Conservation (phyloP, 352 stramenopile genomes). For the Phytophthora rubi region DNA sequence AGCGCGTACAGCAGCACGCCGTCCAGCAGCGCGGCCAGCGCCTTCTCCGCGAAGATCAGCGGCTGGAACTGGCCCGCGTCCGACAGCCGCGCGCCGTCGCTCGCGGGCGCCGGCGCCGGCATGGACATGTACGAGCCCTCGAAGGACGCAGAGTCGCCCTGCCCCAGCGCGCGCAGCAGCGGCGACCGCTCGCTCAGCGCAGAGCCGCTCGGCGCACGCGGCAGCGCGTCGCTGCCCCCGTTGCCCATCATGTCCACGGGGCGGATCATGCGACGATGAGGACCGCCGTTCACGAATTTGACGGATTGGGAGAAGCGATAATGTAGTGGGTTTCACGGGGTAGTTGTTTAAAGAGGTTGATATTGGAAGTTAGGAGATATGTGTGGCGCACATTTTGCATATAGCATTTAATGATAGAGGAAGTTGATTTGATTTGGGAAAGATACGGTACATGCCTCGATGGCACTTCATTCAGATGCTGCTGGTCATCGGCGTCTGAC, state of each 20-base stretch:
- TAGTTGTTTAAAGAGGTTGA: not conserved
- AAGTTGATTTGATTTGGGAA: too few species aligned
- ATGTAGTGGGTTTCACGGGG: not conserved
- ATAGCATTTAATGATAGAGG: too few species aligned
- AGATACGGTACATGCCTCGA: too few species aligned
- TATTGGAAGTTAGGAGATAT: too few species aligned
- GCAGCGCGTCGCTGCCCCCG: constrained; percentile 31
- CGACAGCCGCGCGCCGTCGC: constrained; percentile 30
- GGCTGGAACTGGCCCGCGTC: constrained; percentile 70
- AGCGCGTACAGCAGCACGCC: constrained; percentile 80
- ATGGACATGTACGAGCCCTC: constrained; percentile 84
- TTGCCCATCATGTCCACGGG: constrained; percentile 42
- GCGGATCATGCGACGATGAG: constrained; percentile 34
- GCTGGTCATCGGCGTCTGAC: constrained; percentile 15
- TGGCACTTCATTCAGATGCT: constrained; percentile 7
- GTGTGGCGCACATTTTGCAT: too few species aligned
- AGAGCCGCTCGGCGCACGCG: constrained; percentile 24
- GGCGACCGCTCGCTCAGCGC: constrained; percentile 68
- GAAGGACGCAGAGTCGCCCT: constrained; percentile 53
- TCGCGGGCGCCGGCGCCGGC: constrained; percentile 36
- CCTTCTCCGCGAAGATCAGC: constrained; percentile 80
- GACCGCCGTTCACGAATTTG: not conserved
- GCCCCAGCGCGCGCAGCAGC: constrained; percentile 63
- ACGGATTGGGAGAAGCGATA: not conserved
- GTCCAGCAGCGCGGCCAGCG: constrained; percentile 74